Percentiles rank a stretch among this genome's conserved stretches.
These are phyloP conservation scores for Colletotrichum filicis DNA, from an alignment of 2,329 filamentous ascomycete genomes.

Conservation along the genomic window DNA sequence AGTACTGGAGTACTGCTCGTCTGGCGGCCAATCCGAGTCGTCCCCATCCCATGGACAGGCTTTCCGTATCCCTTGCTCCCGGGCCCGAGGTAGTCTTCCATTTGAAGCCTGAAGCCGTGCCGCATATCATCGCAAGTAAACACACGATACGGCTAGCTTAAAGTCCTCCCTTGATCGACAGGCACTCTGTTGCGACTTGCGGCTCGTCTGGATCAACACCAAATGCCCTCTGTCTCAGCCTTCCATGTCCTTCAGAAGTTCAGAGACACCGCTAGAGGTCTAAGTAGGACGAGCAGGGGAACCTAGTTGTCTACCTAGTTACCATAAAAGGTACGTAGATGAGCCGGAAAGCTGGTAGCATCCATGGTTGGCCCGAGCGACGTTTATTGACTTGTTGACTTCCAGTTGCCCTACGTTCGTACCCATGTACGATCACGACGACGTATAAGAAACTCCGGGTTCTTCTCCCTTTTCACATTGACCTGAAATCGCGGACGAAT, in stretches of 20 bases:
- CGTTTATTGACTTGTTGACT: neutral
- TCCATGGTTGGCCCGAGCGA: neutral
- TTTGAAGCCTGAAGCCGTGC: neutral
- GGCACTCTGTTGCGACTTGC: neutral
- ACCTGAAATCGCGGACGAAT: neutral
- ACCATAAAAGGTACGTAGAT: neutral
- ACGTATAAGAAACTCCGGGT: neutral
- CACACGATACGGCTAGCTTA: neutral
- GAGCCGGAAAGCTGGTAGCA: neutral
- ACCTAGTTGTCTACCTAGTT: neutral
- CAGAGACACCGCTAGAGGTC: neutral
- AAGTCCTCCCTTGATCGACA: neutral
- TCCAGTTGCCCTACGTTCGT: neutral
- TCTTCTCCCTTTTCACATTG: neutral
- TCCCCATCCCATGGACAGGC: neutral
- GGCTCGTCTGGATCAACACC: neutral
- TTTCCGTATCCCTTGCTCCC: neutral
- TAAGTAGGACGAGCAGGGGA: neutral
- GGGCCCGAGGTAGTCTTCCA: neutral
- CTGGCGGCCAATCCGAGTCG: neutral
- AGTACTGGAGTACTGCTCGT: too few relatives aligned
- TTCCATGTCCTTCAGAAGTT: neutral
- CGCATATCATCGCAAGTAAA: neutral
- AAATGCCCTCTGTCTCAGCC: slow-evolving; percentile 5
- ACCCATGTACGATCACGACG: neutral